Conservation (phyloP, 164 flowering plant genomes). For the Stephania cephalantha region DNA sequence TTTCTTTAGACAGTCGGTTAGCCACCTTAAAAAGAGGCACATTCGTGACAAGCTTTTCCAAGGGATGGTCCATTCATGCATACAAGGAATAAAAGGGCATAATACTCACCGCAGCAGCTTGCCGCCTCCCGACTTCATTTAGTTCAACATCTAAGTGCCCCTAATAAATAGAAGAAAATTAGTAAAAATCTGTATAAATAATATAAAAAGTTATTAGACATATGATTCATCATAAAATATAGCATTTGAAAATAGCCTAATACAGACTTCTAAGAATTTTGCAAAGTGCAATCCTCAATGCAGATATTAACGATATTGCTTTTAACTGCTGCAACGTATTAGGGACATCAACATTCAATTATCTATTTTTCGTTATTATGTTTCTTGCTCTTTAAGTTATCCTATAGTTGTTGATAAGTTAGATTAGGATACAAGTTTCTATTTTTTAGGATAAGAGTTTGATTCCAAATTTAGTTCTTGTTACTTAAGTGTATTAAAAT, state of each 20-base stretch:
- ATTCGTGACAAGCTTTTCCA: background rate
- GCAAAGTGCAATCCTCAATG: background rate
- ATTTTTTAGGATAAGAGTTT: too few relatives aligned
- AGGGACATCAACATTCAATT: too few relatives aligned
- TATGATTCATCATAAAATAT: background rate
- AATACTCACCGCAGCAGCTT: conserved; percentile 64
- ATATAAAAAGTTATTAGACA: background rate
- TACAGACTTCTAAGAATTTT: background rate
- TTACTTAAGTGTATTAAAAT: too few relatives aligned
- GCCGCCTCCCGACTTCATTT: conserved; percentile 80
- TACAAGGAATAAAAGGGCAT: background rate
- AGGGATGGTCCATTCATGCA: background rate
- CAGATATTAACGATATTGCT: too few relatives aligned
- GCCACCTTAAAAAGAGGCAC: conserved; percentile 51
- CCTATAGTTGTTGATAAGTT: too few relatives aligned
- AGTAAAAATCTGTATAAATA: background rate
- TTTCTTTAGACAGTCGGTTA: conserved; percentile 56
- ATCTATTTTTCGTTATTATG: too few relatives aligned
- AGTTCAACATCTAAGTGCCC: conserved; percentile 84
- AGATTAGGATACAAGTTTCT: too few relatives aligned
- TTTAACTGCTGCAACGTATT: too few relatives aligned
- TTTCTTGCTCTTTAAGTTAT: too few relatives aligned
- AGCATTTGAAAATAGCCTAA: background rate
- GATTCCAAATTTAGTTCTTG: too few relatives aligned
- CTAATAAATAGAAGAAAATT: conserved; percentile 26